Base-by-base conservation (phyloP, 495 filamentous ascomycete genomes). In the Penicillium angulare region DNA sequence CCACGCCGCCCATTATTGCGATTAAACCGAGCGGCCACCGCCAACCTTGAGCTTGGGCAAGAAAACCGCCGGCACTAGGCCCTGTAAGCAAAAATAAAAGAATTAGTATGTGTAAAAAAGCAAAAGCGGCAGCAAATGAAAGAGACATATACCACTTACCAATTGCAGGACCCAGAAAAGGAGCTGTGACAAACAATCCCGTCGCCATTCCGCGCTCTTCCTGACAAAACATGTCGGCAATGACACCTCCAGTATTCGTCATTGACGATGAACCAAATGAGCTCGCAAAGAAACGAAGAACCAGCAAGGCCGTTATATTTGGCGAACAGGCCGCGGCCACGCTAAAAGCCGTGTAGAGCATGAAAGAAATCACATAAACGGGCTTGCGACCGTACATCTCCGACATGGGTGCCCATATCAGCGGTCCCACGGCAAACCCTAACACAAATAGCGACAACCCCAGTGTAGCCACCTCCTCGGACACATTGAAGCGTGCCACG, bases 391-490 rank as follows among this genome's bases (percentile, higher is more conserved):
- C 86, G 53, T 81, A 88, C 4, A 46, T 38, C 22, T 59, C 56
- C 33, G 67, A 73, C 10, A 89, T 59, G 0, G 89, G 89, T 2
- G 69, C 77, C 62, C 67, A 82, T 5, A 79, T 27, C 0, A 74
- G 47, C 1, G 79, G 80, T n/a, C 78, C 80, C n/a, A 76, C 24
- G 6, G 65, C 58, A 36, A 69, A 69, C 2, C 68, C 86, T 16
- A 81, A 45, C 2, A 88, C 85, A 57, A 85, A 89, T 35, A 87
- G 66, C n/a, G 85, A 87, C 13, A 89, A 60, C 5, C 85, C 85
- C 3, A 87, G 62, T 16, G 81, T 79, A 10, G 77, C 78, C 5
- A 87, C 65, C 34, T 81, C 80, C 1, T 70, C 61, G 20, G 71
- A 73, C 32, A 82, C 66, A 16, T 74, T 34, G 53, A 87, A 87